Base-by-base conservation (phyloP, 2,329 filamentous ascomycete species). In the Venturia nashicola region DNA sequence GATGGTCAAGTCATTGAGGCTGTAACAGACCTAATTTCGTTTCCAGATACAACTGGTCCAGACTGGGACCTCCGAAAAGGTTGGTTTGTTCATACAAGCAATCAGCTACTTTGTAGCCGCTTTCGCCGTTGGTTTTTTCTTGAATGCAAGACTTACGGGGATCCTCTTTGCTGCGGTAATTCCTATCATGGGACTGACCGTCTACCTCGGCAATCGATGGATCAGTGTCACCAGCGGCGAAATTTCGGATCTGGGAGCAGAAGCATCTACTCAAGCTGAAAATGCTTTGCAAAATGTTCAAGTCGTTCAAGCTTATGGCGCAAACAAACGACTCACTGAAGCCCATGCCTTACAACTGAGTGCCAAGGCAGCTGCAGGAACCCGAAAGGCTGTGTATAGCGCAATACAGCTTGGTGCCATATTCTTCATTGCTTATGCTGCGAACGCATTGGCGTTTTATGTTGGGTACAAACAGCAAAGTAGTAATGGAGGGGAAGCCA, bases 21-120 rank as follows among this genome's bases (percentile, higher is more conserved):
- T 44, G 42, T 44, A n/a, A 7, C 42, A 7, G n/a, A 44, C 6
- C 44, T 46, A 44, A 61, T 3, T 23, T 12, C 18, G 7, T 20
- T 32, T 34, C 18, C n/a, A 46, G 44, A 46, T 46, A 7, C 44
- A 46, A 23, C 20, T 64, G 36, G 57, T 90, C 62, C 86, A 87
- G 69, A 80, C 82, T 0, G 87, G 87, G 16, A 88, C 86, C 0
- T 85, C 83, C 1, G 87, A 89, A 72, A 90, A 90, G 71, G 85
- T 88, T n/a, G 86, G 86, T 61, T 82, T 88, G 42, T 81, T 82
- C 67, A 77, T 89, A 3, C 80, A 81, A 34, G 85, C 81, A 62
- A 72, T 83, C 11, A 83, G 84, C 1, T 89, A 87, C 71, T 89
- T 89, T 70, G 70, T 88, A 62, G 84, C 86, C 0, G 83, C 86